phyloP scores from a whole-genome alignment of 768 basidiomycete genomes.

The Lyophyllum decastes region DNA sequence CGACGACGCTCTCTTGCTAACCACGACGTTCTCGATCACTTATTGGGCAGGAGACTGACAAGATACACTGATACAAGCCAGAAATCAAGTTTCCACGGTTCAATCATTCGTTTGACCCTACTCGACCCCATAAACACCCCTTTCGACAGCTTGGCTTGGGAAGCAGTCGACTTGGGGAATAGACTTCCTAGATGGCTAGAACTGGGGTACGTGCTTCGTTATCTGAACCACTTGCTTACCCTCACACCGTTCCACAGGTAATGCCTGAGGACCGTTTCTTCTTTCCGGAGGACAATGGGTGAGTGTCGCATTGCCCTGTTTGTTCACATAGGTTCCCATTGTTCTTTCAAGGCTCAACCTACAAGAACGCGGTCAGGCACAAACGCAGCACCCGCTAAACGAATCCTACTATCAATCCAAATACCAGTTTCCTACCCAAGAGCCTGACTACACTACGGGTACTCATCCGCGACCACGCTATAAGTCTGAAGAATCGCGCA shows the following conservation, averaged over 20 bases:
- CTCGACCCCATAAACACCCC: background rate
- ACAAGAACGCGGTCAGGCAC: background rate
- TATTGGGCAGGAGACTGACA: background rate
- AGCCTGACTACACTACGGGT: background rate
- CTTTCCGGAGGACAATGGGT: constrained; percentile 10
- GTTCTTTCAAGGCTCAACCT: constrained; percentile 1
- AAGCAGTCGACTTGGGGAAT: background rate
- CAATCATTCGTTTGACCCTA: background rate
- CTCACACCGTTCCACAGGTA: background rate
- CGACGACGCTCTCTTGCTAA: background rate
- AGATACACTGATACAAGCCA: background rate
- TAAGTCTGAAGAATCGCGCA: constrained; percentile 3
- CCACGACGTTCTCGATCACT: background rate
- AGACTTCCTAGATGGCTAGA: background rate
- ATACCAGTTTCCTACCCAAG: background rate
- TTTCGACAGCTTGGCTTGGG: constrained; percentile 4
- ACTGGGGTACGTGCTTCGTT: background rate
- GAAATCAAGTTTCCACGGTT: background rate
- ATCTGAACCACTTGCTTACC: background rate
- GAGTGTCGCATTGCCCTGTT: background rate
- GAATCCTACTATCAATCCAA: background rate
- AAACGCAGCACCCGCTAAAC: background rate
- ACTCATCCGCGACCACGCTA: background rate
- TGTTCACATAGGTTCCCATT: background rate
- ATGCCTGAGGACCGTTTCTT: background rate